A percentile compares a stretch with the other conserved stretches of the same genome.
Evolutionary conservation across 2,329 filamentous ascomycete species (phyloP).

Genomic region (Phoma sp.): DNA sequence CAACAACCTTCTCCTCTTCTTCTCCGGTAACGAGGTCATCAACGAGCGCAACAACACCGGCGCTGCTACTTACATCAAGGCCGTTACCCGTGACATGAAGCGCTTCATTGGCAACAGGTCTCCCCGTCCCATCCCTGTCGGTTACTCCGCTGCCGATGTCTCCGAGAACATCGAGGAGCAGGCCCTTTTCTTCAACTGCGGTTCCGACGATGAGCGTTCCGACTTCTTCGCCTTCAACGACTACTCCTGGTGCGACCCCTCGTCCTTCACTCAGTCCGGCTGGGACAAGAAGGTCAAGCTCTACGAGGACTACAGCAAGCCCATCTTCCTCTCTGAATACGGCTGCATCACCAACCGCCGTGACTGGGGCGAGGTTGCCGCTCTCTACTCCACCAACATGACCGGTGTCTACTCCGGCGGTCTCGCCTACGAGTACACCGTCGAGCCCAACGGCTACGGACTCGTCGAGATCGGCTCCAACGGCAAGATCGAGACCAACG

Average conservation of each 20-base stretch:
- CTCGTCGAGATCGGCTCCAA: slow-evolving; percentile 71
- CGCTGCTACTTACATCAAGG: slow-evolving; percentile 74
- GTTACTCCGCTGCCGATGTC: slow-evolving; percentile 87
- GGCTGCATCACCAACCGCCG: slow-evolving; percentile 86
- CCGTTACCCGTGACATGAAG: slow-evolving; percentile 81
- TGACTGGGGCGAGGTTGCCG: slow-evolving; percentile 77
- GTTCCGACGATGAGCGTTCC: slow-evolving; percentile 79
- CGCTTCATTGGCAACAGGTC: slow-evolving; percentile 77
- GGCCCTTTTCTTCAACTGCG: slow-evolving; percentile 93
- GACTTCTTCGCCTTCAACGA: slow-evolving; percentile 93
- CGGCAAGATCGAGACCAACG: slow-evolving; percentile 62
- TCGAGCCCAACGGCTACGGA: slow-evolving; percentile 71
- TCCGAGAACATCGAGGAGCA: slow-evolving; percentile 84
- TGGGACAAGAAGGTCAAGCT: slow-evolving; percentile 67
- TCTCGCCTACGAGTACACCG: slow-evolving; percentile 92
- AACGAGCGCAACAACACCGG: slow-evolving; percentile 68
- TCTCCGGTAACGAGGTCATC: slow-evolving; percentile 81
- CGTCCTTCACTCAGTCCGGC: slow-evolving; percentile 72
- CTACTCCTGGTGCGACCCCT: slow-evolving; percentile 73
- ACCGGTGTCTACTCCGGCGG: slow-evolving; percentile 91
- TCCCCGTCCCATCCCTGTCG: slow-evolving; percentile 74
- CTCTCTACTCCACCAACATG: slow-evolving; percentile 86
- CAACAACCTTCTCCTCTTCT: slow-evolving; percentile 84
- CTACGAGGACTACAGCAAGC: slow-evolving; percentile 48
- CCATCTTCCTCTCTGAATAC: slow-evolving; percentile 89